These are phyloP conservation scores for Trichoderma guizhouense DNA, from an alignment of 2,329 filamentous ascomycete genomes.

Conservation along the genomic window DNA sequence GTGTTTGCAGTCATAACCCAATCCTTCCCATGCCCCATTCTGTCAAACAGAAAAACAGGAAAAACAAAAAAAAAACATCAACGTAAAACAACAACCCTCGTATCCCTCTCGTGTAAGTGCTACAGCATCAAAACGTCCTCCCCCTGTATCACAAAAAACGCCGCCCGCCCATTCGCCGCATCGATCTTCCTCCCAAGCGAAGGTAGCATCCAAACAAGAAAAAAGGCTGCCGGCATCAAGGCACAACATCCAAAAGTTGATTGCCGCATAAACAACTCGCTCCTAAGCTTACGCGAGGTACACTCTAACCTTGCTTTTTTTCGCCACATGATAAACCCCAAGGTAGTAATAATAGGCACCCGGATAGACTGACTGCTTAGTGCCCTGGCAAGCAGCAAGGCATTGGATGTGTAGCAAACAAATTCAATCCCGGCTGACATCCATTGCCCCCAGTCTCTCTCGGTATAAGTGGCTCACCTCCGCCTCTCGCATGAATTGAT, in stretches of 20 bases:
- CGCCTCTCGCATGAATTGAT: neutral
- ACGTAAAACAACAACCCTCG: neutral
- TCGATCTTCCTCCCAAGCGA: neutral
- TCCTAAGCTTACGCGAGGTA: neutral
- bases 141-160: neutral
- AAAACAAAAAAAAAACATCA: neutral
- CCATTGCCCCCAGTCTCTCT: neutral
- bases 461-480: neutral
- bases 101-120: neutral
- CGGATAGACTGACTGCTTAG: neutral
- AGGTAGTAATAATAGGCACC: neutral
- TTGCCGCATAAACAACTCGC: neutral
- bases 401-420: neutral
- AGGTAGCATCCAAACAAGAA: conserved; percentile 1
- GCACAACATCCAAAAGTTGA: neutral
- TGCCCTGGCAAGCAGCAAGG: neutral
- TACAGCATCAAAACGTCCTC: neutral
- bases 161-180: neutral
- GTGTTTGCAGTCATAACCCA: neutral
- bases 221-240: neutral
- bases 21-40: neutral
- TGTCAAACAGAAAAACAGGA: neutral
- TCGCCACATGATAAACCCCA: neutral
- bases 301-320: neutral
- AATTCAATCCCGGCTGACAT: neutral